A percentile compares a stretch with the other conserved stretches of the same genome.
Conservation (phyloP, 2,329 filamentous ascomycete species). For the Trichothecium sympodiale region DNA sequence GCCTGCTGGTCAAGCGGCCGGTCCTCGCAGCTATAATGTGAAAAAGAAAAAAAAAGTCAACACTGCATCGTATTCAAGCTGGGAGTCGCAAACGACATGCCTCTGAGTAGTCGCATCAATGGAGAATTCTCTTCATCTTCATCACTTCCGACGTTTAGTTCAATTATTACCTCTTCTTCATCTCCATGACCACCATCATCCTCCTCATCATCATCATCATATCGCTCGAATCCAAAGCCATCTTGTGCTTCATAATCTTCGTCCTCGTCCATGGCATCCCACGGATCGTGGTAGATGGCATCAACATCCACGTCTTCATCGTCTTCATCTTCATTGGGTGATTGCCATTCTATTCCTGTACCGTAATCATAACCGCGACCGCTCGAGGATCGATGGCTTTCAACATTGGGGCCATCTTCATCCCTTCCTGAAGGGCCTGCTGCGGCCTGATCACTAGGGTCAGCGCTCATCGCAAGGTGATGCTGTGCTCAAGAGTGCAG, state of each 20-base stretch:
- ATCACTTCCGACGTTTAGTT: neutral
- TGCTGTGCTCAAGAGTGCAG: too few species aligned
- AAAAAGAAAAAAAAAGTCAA: constrained; percentile 1
- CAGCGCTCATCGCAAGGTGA: too few species aligned
- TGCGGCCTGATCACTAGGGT: too few species aligned
- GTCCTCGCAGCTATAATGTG: constrained; percentile 11
- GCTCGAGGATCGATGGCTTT: neutral
- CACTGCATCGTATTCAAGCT: neutral
- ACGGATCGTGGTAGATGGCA: constrained; percentile 13
- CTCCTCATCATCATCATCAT: constrained; percentile 18
- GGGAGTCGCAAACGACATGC: constrained; percentile 9
- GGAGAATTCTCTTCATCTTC: constrained; percentile 2
- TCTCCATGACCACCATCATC: constrained; percentile 22
- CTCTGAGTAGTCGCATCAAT: constrained; percentile 18
- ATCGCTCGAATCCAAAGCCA: constrained; percentile 10
- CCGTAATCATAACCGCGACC: constrained; percentile 3
- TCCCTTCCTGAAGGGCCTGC: too few species aligned
- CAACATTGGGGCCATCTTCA: neutral
- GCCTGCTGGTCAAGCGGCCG: constrained; percentile 20
- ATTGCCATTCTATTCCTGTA: neutral
- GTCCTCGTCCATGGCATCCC: constrained; percentile 9
- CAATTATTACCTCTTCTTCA: constrained; percentile 5
- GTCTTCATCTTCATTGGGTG: constrained; percentile 7
- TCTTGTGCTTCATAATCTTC: constrained; percentile 11
- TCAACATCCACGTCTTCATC: constrained; percentile 18